Base-by-base conservation (phyloP, 495 filamentous ascomycete genomes). In the Choiromyces venosus region DNA sequence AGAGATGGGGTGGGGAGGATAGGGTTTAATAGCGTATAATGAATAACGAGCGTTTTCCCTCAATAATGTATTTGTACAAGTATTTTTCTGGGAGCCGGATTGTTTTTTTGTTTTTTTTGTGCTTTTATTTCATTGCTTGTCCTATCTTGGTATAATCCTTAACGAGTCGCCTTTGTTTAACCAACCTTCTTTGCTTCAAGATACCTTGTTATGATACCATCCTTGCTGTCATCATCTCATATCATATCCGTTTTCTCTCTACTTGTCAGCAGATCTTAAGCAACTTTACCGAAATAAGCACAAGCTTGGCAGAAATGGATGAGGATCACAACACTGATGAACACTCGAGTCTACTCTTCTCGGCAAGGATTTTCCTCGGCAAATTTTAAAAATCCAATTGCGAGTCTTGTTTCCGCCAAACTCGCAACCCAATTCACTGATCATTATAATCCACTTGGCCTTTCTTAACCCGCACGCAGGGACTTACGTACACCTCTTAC, bases 11-110 rank as follows among this genome's bases (percentile, higher is more conserved):
- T 42, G 16, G 12, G 42, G 42, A 38, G 9, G 25, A 38, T 42
- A 29, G 12, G 42, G 42, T 66, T 67, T 46, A 66, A 40, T 68
- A 68, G 69, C 19, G 44, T 40, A 19, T 65, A n/a, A 71, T 52
- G 29, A 14, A 38, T 74, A 66, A 70, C 42, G 44, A 64, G 40
- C 3, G 16, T n/a, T 25, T 10, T 46, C 25, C n/a, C 18, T 37
- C 14, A 29, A 2, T 33, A 61, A 33, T 61, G 52, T 33, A 61
- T 61, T 61, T 61, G 10, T 61, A 61, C 14, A 61, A 33, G 52
- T n/a, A n/a, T n/a, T 33, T 61, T 18, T 33, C 12, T 8, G 52
- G 25, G 52, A 61, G 10, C 52, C 6, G 12, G 52, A 33, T 5
- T 33, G 25, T 61, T 61, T 33, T 61, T 61, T 33, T 61, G 10